Conservation (phyloP, 208 protist species). For the Leishmania gerbilli region DNA sequence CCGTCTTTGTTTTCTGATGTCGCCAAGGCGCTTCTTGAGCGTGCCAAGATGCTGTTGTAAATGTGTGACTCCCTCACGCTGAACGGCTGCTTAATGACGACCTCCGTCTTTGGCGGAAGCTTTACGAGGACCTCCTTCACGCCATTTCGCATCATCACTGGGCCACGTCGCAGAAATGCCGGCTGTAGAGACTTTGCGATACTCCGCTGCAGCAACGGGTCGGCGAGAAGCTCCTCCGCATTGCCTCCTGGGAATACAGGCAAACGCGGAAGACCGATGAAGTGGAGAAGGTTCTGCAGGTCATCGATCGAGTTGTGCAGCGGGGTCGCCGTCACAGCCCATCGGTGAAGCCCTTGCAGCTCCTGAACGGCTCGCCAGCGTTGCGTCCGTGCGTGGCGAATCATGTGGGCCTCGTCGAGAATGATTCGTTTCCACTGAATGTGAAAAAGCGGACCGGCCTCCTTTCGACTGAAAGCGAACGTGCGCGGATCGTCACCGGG, state of each 20-base stretch:
- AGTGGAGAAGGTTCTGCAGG: conserved; percentile 90
- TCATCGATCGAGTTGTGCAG: conserved; percentile 94
- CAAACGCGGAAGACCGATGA: conserved; percentile 76
- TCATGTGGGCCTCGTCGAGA: conserved; percentile 95
- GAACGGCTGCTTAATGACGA: conserved; percentile 69
- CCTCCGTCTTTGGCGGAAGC: conserved; percentile 81
- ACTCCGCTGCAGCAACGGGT: conserved; percentile 74
- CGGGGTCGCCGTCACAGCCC: conserved; percentile 94
- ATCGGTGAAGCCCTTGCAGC: conserved; percentile 81
- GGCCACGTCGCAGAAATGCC: conserved; percentile 82
- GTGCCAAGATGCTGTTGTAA: conserved; percentile 89
- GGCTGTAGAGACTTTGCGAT: conserved; percentile 89
- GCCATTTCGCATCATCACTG: conserved; percentile 89
- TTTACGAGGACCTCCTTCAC: conserved; percentile 76
- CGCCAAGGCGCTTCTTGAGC: conserved; percentile 73
- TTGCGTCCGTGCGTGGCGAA: conserved; percentile 87
- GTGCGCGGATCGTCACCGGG: conserved; percentile 61
- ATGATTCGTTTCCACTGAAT: conserved; percentile 94
- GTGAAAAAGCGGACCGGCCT: conserved; percentile 84
- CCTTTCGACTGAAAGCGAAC: conserved; percentile 58
- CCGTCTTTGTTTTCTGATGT: conserved; percentile 65
- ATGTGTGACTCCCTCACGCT: conserved; percentile 67
- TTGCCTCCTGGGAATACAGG: conserved; percentile 74
- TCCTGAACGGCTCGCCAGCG: conserved; percentile 83
- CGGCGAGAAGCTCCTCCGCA: conserved; percentile 75